Evolutionary conservation across 2,329 filamentous ascomycete species (phyloP), one percentile per base, ranked within the genome.

Genomic region (Penicillium olsonii): DNA sequence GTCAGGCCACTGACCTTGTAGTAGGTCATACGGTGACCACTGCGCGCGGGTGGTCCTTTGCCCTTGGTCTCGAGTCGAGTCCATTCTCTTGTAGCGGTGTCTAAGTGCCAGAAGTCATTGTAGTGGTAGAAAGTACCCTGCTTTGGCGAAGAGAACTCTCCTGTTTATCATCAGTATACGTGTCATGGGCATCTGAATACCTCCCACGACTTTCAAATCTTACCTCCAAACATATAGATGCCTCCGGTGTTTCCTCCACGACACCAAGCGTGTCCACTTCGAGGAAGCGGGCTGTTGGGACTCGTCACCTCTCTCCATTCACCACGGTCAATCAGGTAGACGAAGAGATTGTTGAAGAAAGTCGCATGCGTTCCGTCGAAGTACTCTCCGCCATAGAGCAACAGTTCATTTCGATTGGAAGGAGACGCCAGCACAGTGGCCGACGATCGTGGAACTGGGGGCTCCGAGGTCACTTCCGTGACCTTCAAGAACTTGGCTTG

Each of bases 121-220:
- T 99, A 99, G 72, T 99, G 94, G 70, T 99, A 96, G 66, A 99
- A 99, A 0, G 92, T 97, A 4, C 94, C 94, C 72, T 97, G 94
- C 68, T 96, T 97, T 2, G 94, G 94, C 22, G 87, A 92, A 50
- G 89, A 95, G 70, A 99, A 99, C 73, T 99, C 94, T 53, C 92
- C 72, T 74, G 47, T 49, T 45, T 8, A 26, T 10, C 14, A 45
- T 59, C 43, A 59, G 48, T 11, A 34, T 22, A 20, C 5, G 18
- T 5, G 18, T 14, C 27, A 10, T 22, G 11, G 20, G n/a, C 33
- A 24, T 31, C 15, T 3, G 14, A 15, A 41, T 22, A 42, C n/a
- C 15, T 26, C 37, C 17, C 14, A n/a, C 22, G 31, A 17, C 39
- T 4, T 4, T 5, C 8, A 18, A 39, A 41, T 40, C 66, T 56